Percentiles rank a stretch among this genome's conserved stretches.
Conservation (phyloP, 805 yeast genomes). For the Wickerhamomyces silvicola region DNA sequence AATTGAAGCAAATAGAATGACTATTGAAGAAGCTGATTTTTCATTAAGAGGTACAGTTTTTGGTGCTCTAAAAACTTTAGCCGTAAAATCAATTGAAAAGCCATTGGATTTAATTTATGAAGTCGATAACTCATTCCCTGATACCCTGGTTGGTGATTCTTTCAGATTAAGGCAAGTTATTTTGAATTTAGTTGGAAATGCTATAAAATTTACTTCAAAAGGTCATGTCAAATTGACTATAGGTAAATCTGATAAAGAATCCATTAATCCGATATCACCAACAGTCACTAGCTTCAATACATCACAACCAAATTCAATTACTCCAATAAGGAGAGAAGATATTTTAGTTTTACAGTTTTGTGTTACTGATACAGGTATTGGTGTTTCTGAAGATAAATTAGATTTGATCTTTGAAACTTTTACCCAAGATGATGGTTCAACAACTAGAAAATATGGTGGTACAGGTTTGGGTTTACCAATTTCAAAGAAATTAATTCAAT, state of each 20-base stretch:
- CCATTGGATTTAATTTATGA: slow-evolving; percentile 69
- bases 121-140: slow-evolving; percentile 79
- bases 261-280: too few species aligned
- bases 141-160: slow-evolving; percentile 74
- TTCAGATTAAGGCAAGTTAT: slow-evolving; percentile 78
- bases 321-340: slow-evolving; percentile 21
- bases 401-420: slow-evolving; percentile 82
- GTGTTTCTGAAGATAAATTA: slow-evolving; percentile 74
- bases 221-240: slow-evolving; percentile 74
- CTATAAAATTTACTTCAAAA: slow-evolving; percentile 71
- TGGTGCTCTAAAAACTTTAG: slow-evolving; percentile 77
- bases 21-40: slow-evolving; percentile 77
- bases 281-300: too few species aligned
- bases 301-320: too few species aligned
- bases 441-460: slow-evolving; percentile 89
- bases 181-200: slow-evolving; percentile 75
- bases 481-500: slow-evolving; percentile 78
- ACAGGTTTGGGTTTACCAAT: slow-evolving; percentile 86
- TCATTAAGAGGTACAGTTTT: slow-evolving; percentile 76
- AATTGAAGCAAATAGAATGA: slow-evolving; percentile 86
- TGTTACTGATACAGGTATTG: slow-evolving; percentile 87
- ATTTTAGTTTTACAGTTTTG: slow-evolving; percentile 67
- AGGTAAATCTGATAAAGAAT: slow-evolving; percentile 32
- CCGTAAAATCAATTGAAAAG: slow-evolving; percentile 80
- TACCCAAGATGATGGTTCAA: slow-evolving; percentile 92